Conservation (phyloP, 345 rosid genomes). For the Cochlearia excelsa region DNA sequence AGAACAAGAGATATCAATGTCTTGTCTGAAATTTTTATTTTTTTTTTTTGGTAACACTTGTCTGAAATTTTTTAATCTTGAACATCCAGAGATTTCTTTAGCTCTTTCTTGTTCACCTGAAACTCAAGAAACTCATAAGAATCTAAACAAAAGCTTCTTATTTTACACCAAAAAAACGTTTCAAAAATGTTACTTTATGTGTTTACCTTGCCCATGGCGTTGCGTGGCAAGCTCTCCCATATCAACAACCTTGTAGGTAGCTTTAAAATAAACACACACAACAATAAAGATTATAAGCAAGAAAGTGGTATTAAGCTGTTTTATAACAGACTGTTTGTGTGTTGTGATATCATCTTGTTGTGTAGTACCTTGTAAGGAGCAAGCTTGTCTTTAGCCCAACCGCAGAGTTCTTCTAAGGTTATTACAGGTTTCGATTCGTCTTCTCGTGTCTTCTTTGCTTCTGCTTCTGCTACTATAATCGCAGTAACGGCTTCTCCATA, state of each 20-base stretch:
- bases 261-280: constrained; percentile 30
- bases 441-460: constrained; percentile 44
- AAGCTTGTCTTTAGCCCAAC: constrained; percentile 91
- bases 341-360: neutral
- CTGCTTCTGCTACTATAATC: constrained; percentile 59
- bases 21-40: constrained; percentile 2
- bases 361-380: constrained; percentile 91
- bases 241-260: constrained; percentile 74
- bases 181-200: neutral
- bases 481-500: constrained; percentile 83
- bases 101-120: constrained; percentile 92
- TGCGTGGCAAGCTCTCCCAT: constrained; percentile 90
- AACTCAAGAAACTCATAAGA: constrained; percentile 8
- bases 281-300: neutral
- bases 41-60: no score
- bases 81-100: constrained; percentile 58
- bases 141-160: constrained; percentile 9
- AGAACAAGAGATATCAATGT: no score
- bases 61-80: constrained; percentile 32
- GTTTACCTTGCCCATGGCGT: constrained; percentile 96
- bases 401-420: constrained; percentile 68
- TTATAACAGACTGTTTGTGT: neutral
- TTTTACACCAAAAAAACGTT: constrained; percentile 5
- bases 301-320: neutral
- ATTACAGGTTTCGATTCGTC: constrained; percentile 53